Evolutionary conservation across 2,329 filamentous ascomycete species (phyloP).

Genomic region (Apiospora pterosperma): DNA sequence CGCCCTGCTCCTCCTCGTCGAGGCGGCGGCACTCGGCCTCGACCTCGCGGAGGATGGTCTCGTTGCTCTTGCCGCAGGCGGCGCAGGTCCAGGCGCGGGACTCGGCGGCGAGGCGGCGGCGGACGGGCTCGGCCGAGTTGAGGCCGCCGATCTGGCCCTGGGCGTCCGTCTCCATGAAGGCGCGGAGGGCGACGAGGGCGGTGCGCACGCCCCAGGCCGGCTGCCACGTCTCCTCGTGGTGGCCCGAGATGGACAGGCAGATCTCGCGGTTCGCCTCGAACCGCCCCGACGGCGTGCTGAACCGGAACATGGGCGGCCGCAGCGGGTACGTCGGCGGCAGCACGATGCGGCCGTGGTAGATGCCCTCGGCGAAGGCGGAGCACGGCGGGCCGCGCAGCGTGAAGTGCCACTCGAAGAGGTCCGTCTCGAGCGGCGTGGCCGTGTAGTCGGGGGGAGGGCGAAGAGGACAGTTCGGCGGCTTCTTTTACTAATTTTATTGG

Average conservation of each 20-base stretch:
- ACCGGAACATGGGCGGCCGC: slow-evolving; percentile 91
- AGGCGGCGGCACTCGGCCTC: slow-evolving; percentile 42
- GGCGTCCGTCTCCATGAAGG: slow-evolving; percentile 90
- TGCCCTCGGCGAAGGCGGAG: slow-evolving; percentile 73
- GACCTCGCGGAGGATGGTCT: slow-evolving; percentile 69
- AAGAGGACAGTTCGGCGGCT: slow-evolving; percentile 77
- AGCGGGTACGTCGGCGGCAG: slow-evolving; percentile 88
- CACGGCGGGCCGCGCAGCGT: slow-evolving; percentile 86
- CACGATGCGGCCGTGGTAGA: slow-evolving; percentile 95
- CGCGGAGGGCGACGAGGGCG: slow-evolving; percentile 73
- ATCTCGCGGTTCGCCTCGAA: slow-evolving; percentile 98
- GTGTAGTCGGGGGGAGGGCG: slow-evolving; percentile 83
- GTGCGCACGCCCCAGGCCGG: slow-evolving; percentile 96
- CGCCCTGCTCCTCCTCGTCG: slow-evolving; percentile 30
- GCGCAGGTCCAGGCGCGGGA: slow-evolving; percentile 66
- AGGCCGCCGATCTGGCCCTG: slow-evolving; percentile 87
- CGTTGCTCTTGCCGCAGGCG: slow-evolving; percentile 68
- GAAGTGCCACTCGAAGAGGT: slow-evolving; percentile 99
- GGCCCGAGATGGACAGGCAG: slow-evolving; percentile 87
- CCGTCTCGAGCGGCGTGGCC: slow-evolving; percentile 78
- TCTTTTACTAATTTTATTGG: slow-evolving; percentile 69
- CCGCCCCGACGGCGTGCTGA: slow-evolving; percentile 84
- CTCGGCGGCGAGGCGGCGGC: slow-evolving; percentile 66
- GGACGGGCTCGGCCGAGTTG: slow-evolving; percentile 66
- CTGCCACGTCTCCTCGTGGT: slow-evolving; percentile 98